Percentiles rank a stretch among this genome's conserved stretches.
phyloP scores from a whole-genome alignment of 805 yeast species.

The Metschnikowia koreensis region DNA sequence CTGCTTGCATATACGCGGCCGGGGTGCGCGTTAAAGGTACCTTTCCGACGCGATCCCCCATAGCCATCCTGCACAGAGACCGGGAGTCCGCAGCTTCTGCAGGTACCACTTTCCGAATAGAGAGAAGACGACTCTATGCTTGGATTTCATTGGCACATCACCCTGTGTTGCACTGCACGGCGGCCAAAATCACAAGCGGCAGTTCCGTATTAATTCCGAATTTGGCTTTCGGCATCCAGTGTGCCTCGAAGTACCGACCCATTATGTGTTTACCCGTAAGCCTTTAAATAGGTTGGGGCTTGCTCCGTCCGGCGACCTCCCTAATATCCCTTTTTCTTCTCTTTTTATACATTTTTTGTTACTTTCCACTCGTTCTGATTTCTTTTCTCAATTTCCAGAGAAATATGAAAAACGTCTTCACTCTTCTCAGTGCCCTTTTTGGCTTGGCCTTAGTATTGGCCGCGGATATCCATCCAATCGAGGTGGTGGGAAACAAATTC shows the following conservation, averaged over 20 bases:
- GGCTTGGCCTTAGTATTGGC: conserved; percentile 15
- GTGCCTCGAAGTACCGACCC: no score
- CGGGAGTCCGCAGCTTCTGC: neutral
- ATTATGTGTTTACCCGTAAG: no score
- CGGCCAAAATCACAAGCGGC: no score
- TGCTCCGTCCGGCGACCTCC: no score
- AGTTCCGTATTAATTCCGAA: no score
- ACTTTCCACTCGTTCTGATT: neutral
- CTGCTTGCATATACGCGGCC: neutral
- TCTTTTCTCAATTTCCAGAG: neutral
- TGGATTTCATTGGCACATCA: neutral
- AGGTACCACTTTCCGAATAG: neutral
- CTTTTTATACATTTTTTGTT: no score
- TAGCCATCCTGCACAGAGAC: conserved; percentile 11
- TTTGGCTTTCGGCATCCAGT: neutral
- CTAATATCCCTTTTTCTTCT: neutral
- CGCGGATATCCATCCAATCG: conserved; percentile 40
- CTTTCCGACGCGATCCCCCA: conserved; percentile 6
- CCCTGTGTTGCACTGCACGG: neutral
- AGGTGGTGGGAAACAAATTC: conserved; percentile 74
- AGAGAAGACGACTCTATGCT: neutral
- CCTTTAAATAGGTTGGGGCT: no score
- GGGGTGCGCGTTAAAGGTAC: neutral
- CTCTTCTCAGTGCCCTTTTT: conserved; percentile 12
- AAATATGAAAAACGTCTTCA: conserved; percentile 12